A percentile compares a stretch with the other conserved stretches of the same genome.
These are phyloP conservation scores for Kodamaea sagamina DNA, from an alignment of 805 yeast genomes.

Conservation along the genomic window DNA sequence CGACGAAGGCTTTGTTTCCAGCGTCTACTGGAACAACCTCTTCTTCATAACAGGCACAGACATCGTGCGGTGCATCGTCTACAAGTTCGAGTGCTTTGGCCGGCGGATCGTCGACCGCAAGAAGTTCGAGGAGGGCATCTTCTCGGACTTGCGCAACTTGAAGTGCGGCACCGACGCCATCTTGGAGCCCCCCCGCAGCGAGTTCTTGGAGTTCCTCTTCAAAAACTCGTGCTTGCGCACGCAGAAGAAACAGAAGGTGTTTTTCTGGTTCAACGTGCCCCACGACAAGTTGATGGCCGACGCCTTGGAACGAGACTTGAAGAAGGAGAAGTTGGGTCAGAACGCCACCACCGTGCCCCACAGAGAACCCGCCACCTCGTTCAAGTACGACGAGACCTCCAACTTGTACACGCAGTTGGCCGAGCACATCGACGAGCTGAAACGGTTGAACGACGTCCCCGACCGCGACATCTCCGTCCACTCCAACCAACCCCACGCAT, in stretches of 20 bases:
- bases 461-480: conserved; percentile 2
- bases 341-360: conserved; percentile 71
- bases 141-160: conserved; percentile 83
- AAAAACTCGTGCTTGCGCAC: conserved; percentile 87
- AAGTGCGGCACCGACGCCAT: conserved; percentile 88
- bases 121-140: conserved; percentile 95
- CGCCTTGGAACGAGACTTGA: conserved; percentile 89
- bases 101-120: conserved; percentile 80
- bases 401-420: conserved; percentile 58
- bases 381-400: conserved; percentile 57
- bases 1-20: conserved; percentile 89
- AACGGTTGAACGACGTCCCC: conserved; percentile 13
- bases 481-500: conserved; percentile 10
- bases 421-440: conserved; percentile 41
- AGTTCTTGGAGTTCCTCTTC: conserved; percentile 78
- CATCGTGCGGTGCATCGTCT: conserved; percentile 88
- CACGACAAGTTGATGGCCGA: conserved; percentile 91
- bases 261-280: conserved; percentile 94
- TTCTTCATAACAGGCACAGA: conserved; percentile 95
- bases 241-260: conserved; percentile 95
- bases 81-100: conserved; percentile 88
- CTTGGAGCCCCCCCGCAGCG: conserved; percentile 82
- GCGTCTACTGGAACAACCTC: conserved; percentile 88
- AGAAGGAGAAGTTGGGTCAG: conserved; percentile 65
- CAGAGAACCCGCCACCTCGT: conserved; percentile 78